phyloP scores from a whole-genome alignment of 2,329 filamentous ascomycete species.

The Tolypocladium amazonense region DNA sequence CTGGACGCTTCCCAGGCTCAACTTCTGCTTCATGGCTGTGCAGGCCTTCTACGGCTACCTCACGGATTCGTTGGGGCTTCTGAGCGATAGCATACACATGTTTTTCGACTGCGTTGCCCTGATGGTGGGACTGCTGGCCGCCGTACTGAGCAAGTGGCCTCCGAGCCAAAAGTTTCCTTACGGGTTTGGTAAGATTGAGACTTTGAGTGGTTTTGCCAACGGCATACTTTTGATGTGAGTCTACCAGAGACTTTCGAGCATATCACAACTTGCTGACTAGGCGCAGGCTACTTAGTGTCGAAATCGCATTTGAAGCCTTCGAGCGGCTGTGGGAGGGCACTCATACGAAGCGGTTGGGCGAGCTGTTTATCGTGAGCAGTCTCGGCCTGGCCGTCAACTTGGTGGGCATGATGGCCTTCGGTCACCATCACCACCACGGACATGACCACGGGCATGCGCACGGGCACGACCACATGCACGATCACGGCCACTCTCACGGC shows the following conservation, averaged over 20 bases:
- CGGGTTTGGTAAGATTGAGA: constrained; percentile 94
- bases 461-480: constrained; percentile 38
- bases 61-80: constrained; percentile 85
- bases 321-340: constrained; percentile 78
- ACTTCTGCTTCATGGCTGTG: constrained; percentile 89
- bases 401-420: constrained; percentile 81
- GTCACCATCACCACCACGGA: constrained; percentile 45
- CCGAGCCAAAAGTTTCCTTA: constrained; percentile 84
- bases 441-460: constrained; percentile 24
- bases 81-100: constrained; percentile 98
- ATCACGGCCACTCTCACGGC: constrained; percentile 28
- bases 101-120: constrained; percentile 96
- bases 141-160: constrained; percentile 95
- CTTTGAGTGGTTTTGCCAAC: constrained; percentile 90
- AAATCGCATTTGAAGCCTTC: constrained; percentile 91
- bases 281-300: constrained; percentile 74
- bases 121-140: constrained; percentile 78
- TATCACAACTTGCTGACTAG: constrained; percentile 5
- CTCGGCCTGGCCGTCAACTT: constrained; percentile 84
- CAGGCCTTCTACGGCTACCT: constrained; percentile 91
- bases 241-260: background rate
- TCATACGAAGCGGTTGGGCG: constrained; percentile 72
- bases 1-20: constrained; percentile 48
- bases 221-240: constrained; percentile 83
- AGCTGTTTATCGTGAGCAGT: constrained; percentile 81